Base-by-base conservation (phyloP, 2,329 filamentous ascomycete species). In the Talaromyces sp. region DNA sequence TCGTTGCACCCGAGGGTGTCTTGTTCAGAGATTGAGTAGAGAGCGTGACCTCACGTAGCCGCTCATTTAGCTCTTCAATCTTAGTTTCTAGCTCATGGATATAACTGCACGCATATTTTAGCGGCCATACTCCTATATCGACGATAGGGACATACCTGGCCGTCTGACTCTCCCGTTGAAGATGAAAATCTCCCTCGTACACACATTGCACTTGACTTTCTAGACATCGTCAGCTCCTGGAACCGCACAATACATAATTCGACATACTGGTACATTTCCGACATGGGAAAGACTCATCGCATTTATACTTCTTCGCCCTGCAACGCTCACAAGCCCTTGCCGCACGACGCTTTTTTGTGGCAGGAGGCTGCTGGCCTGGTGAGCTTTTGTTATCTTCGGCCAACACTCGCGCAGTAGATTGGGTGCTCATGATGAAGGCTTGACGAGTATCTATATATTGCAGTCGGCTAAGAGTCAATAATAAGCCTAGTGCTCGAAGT, bases 261-360 rank as follows among this genome's bases (percentile, higher is more conserved):
- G 9, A 67, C 75, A 64, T 68, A 80, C 78, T 78, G 66, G 73
- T 76, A 68, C 79, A 81, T 62, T 79, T 77, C 9, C 72, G 72
- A 66, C 79, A 81, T 28, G 79, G 79, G 63, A 75, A 77, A 31
- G 70, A 69, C 65, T 81, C 80, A 65, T 81, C 78, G 67, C 80
- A 82, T 66, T 79, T 80, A 69, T 82, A 80, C 69, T 82, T 82
- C 69, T 81, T 81, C 54, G 72, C 65, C 58, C 80, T 72, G 68
- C 80, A 82, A 33, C 77, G 69, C 65, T 81, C 78, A 66, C 80
- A 82, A 2, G 80, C 80, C 62, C 77, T 76, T 9, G 77, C 75
- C 18, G 80, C 77, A n/a, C 79, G 76, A n/a, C 76, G 75, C 56
- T 73, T 69, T 61, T 75, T 76, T 11, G 44, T 48, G 11, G 42